Evolutionary conservation across 306 rosid species (phyloP).

Genomic region (Dryas octopetala): DNA sequence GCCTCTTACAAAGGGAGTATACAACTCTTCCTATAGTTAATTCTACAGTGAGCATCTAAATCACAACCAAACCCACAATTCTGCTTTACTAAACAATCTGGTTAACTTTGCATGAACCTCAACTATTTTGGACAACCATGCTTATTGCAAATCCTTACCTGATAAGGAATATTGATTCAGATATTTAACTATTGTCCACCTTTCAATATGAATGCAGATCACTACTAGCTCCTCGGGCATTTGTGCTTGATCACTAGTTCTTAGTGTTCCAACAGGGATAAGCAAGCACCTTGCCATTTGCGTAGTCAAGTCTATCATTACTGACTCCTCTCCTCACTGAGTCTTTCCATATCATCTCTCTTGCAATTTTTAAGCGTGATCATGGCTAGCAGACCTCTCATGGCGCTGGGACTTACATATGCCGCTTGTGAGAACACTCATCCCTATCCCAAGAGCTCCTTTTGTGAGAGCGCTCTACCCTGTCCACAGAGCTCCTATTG

Average conservation of each 20-base stretch:
- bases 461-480: slow-evolving; percentile 22
- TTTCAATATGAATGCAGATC: neutral
- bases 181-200: neutral
- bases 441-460: slow-evolving; percentile 35
- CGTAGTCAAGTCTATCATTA: neutral
- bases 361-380: neutral
- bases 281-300: neutral
- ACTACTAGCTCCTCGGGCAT: neutral
- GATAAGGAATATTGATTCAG: neutral
- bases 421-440: slow-evolving; percentile 39
- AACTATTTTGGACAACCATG: neutral
- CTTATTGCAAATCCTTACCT: too few species aligned
- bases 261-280: neutral
- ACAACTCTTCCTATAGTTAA: too few species aligned
- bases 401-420: slow-evolving; percentile 34
- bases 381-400: slow-evolving; percentile 27
- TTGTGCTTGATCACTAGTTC: neutral
- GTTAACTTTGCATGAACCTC: neutral
- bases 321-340: neutral
- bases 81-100: neutral
- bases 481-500: slow-evolving; percentile 37
- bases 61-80: neutral
- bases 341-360: neutral
- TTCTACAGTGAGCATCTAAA: neutral
- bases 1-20: too few species aligned